Conservation (phyloP, 1,139 yeast genomes). For the Lodderomyces theae region DNA sequence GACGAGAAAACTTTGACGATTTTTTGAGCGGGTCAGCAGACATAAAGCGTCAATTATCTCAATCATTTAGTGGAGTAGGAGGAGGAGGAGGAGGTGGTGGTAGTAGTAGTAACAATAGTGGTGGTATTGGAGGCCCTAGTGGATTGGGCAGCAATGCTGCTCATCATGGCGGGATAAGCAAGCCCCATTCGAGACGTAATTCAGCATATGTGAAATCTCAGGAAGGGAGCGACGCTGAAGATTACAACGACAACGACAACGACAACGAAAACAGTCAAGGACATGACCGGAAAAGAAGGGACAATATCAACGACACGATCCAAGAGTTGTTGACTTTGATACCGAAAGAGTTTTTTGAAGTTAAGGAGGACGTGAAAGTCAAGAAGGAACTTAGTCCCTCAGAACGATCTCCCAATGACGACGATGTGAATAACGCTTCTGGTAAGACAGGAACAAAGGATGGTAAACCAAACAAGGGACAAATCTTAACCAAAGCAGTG, state of each 20-base stretch:
- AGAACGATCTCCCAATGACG: slow-evolving; percentile 20
- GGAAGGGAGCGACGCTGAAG: slow-evolving; percentile 30
- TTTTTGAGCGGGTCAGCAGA: slow-evolving; percentile 34
- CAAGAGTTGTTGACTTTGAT: slow-evolving; percentile 73
- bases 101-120: background rate
- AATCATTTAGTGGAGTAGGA: slow-evolving; percentile 27
- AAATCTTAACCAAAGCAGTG: slow-evolving; percentile 77
- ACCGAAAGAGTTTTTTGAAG: slow-evolving; percentile 57
- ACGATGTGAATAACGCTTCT: slow-evolving; percentile 32
- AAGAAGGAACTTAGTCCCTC: slow-evolving; percentile 8
- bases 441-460: slow-evolving; percentile 71
- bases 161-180: slow-evolving; percentile 39
- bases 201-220: slow-evolving; percentile 31
- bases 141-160: slow-evolving; percentile 20
- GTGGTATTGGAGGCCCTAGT: slow-evolving; percentile 2
- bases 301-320: slow-evolving; percentile 84
- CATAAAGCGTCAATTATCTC: slow-evolving; percentile 42
- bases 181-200: slow-evolving; percentile 42
- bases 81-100: slow-evolving; percentile 31
- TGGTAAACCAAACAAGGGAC: slow-evolving; percentile 93
- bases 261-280: slow-evolving; percentile 40
- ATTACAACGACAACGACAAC: slow-evolving; percentile 22
- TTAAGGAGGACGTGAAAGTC: slow-evolving; percentile 6
- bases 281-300: slow-evolving; percentile 70
- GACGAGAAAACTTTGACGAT: slow-evolving; percentile 29